Base-by-base conservation (phyloP, 73 alveolate genomes). In the Paramecium caudatum region DNA sequence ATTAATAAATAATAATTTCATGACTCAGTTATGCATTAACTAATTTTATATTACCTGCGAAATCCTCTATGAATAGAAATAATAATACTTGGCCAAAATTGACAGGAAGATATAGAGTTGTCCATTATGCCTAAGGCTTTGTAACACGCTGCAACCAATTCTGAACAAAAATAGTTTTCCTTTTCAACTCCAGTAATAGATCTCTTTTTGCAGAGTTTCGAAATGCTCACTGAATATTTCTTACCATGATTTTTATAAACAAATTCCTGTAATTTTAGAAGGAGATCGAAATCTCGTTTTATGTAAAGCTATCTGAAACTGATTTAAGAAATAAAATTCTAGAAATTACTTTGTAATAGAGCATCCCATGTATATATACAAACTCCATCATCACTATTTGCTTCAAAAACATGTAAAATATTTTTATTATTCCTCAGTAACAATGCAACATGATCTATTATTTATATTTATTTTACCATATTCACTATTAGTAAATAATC, bases 51-150 rank as follows among this genome's bases (percentile, higher is more conserved):
- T 74, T 43, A 1, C 47, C 47, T 37, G 88, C 88, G 16, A 74
- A 74, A 13, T 74, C 88, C 88, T 74, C 88, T 74, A 74, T 32
- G 32, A 3, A 68, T 34, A 1, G 16, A 74, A 4, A 12, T 12
- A 6, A 16, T 9, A 23, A 74, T 82, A 46, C 94, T 91, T n/a
- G 94, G 94, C 94, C 94, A 90, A 90, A 82, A 90, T 32, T 90
- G 23, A 23, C 93, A 65, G 0, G 94, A 30, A 32, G 70, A 34
- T 3, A 82, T 92, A 32, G 84, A 90, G 8, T 50, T 27, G 16
- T 91, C 93, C 33, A 90, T 68, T 1, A 90, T 21, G 15, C 94
- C 94, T 19, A 81, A 46, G 16, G 27, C 37, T 90, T 90, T 47
- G 34, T 90, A 90, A 32, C 93, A 91, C 2, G 90, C 47, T 4